Evolutionary conservation across 192 early-diverging fungal species (phyloP), one percentile per base, ranked within the genome.

Genomic region (Gigaspora rosea): DNA sequence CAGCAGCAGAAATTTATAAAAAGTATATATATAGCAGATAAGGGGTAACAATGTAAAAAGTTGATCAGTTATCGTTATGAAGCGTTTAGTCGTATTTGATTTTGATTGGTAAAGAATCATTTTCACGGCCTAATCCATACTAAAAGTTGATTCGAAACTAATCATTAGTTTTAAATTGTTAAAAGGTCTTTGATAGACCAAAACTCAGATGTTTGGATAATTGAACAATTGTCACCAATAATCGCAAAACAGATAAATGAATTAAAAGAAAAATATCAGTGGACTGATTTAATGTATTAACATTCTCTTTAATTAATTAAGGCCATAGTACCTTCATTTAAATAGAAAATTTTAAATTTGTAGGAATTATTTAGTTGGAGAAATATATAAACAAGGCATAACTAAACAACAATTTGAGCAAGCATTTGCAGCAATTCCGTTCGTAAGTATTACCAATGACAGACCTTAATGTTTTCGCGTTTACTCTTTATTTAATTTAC

Each of bases 231-330:
- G 10, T 80, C 85, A 8, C 62, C 74, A 16, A 81, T 75, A 3
- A 51, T 80, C 22, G 78, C 75, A 48, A 56, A 85, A 33, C 65
- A 87, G 63, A 81, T 82, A 10, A n/a, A 36, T 8, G 58, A 69
- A 20, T 16, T 65, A 32, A 67, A 59, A 20, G 56, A 56, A 50
- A 73, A 78, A 8, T 71, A 76, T 8, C 89, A 90, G 76, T 91
- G 89, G 89, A 89, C 88, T n/a, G 87, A 91, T 74, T 78, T 91
- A n/a, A 90, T 89, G 88, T 83, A 84, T 49, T 62, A 69, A 81
- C 76, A 16, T 15, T 36, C 50, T 33, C 6, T 52, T 52, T 62
- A 32, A 11, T 36, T 66, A 62, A 52, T 70, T 32, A 70, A 54
- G 62, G 4, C 22, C 20, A 9, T 12, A 35, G 1, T 27, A 48